Evolutionary conservation across 495 filamentous ascomycete genomes (phyloP), one percentile per base, ranked within the genome.

Genomic region (Niebla homalea): DNA sequence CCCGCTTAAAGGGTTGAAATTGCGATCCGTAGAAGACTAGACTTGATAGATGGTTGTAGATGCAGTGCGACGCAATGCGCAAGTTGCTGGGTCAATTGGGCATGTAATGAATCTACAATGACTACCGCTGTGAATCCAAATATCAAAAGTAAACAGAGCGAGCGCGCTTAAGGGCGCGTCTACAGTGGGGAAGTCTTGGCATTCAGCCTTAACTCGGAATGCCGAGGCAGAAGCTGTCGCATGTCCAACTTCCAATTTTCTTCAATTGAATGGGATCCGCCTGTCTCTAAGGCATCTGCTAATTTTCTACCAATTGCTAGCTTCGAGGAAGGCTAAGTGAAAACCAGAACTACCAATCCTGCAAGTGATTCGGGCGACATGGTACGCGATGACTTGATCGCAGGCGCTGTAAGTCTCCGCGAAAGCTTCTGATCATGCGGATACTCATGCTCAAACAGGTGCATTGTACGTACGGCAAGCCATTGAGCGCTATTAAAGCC

Each of bases 341-440:
- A 32, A 7, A 26, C 10, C 0, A 32, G 29, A 5, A 11, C 29
- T 32, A 11, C 39, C 3, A 7, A 8, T 42, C 10, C 10, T 12
- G 45, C 36, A 21, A 11, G 14, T 4, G 45, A 5, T 16, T 11
- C 2, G 29, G 32, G 51, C 62, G 76, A 49, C 51, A 89, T 89
- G 84, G 70, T 81, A 60, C 84, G 87, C 53, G 87, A 93, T 79
- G 86, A 93, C 62, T 68, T 93, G 52, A 81, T 94, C 61, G 69
- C 79, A 57, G 89, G 85, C 59, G 87, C 87, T 62, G 81, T 87
- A 74, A 67, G 78, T 74, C 36, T 19, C 46, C 46, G 25, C 19
- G 18, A 29, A 36, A 48, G 38, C 25, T 26, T 22, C 32, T 18
- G 22, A 22, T 26, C 35, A 16, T 43, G 50, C 11, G 32, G 36